phyloP scores from a whole-genome alignment of 2,329 filamentous ascomycete species.

The Alternaria triticimaculans region DNA sequence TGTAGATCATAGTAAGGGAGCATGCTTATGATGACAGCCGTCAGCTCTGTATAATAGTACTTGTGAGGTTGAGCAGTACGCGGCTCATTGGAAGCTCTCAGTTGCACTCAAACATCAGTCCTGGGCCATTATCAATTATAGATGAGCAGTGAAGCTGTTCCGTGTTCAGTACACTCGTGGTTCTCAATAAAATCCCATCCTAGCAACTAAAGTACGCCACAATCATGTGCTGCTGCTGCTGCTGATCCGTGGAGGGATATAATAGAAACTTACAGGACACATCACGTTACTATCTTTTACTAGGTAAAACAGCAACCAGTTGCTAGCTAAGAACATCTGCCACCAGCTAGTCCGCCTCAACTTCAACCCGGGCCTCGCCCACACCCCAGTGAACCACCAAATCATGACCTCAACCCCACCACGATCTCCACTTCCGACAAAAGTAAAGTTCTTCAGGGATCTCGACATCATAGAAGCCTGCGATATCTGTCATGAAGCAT shows the following conservation, averaged over 20 bases:
- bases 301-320: not conserved
- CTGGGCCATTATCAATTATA: not conserved
- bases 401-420: not conserved
- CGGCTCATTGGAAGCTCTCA: not conserved
- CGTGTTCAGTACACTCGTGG: no score
- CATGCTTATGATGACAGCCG: not conserved
- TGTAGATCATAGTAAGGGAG: not conserved
- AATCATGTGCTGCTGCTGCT: no score
- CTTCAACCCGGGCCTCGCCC: not conserved
- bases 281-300: not conserved
- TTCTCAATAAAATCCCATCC: no score
- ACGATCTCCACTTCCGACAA: not conserved
- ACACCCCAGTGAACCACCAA: not conserved
- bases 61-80: not conserved
- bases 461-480: not conserved
- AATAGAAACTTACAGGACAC: not conserved
- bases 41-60: not conserved
- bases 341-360: not conserved
- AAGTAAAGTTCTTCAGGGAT: not conserved
- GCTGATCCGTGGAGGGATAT: no score
- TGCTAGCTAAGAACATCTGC: no score
- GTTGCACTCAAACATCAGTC: not conserved
- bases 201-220: no score
- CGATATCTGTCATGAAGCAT: not conserved
- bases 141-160: no score